phyloP scores from a whole-genome alignment of 2,329 filamentous ascomycete species.

The Calonectria multiphialidica region DNA sequence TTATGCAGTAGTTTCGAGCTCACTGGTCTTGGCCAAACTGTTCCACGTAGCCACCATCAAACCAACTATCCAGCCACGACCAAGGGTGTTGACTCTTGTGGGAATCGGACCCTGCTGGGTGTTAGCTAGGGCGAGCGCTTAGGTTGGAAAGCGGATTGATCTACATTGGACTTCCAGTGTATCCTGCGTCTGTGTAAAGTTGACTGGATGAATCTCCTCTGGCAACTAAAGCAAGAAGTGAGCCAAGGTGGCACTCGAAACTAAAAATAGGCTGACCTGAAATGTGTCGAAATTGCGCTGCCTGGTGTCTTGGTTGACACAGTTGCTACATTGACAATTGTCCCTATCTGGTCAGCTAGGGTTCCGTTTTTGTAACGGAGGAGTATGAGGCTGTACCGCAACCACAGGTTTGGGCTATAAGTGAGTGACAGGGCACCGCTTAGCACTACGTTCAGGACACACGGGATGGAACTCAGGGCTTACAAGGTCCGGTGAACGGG shows the following conservation, averaged over 20 bases:
- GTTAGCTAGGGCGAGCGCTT: neutral
- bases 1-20: constrained; percentile 3
- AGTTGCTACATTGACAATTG: constrained; percentile 57
- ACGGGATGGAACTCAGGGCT: constrained; percentile 15
- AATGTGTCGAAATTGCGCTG: constrained; percentile 58
- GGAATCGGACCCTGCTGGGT: constrained; percentile 72
- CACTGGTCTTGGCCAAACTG: constrained; percentile 40
- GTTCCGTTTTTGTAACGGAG: constrained; percentile 10
- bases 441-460: constrained; percentile 15
- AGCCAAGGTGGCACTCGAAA: neutral
- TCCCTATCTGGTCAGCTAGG: constrained; percentile 47
- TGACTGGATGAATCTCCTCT: constrained; percentile 43
- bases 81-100: constrained; percentile 78
- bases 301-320: constrained; percentile 56
- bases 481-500: constrained; percentile 34
- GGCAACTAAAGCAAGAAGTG: constrained; percentile 45
- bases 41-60: constrained; percentile 26
- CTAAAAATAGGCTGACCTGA: constrained; percentile 40
- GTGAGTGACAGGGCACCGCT: neutral
- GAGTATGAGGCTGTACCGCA: constrained; percentile 38
- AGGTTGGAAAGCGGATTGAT: constrained; percentile 12
- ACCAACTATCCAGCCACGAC: constrained; percentile 48
- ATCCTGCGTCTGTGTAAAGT: constrained; percentile 42
- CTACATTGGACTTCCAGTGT: constrained; percentile 51
- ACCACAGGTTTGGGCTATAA: constrained; percentile 44